Evolutionary conservation across 371 early-diverging fungal species (phyloP).

Genomic region (Lichtheimia ramosa): DNA sequence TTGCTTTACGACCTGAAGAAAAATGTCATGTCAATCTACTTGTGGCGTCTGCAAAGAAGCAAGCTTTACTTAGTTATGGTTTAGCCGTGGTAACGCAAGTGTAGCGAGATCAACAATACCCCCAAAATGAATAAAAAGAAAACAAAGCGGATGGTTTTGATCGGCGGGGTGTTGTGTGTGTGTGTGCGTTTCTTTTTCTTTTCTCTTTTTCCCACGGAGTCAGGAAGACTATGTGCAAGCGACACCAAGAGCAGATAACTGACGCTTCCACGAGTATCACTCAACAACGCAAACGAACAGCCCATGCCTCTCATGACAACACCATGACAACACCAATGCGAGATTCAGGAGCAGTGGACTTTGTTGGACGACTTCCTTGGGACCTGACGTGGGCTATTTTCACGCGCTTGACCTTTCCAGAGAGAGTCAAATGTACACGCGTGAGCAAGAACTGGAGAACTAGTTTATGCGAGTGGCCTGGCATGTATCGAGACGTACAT

Average conservation of each 20-base stretch:
- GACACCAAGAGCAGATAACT: too few relatives aligned
- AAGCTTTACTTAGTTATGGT: conserved; percentile 61
- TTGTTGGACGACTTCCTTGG: neutral
- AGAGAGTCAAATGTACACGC: conserved; percentile 1
- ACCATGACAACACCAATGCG: too few relatives aligned
- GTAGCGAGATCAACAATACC: neutral
- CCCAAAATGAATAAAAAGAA: too few relatives aligned
- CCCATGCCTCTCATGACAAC: too few relatives aligned
- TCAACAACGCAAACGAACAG: too few relatives aligned
- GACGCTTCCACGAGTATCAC: too few relatives aligned
- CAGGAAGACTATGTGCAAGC: too few relatives aligned
- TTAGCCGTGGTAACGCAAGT: conserved; percentile 25
- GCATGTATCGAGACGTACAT: conserved; percentile 6
- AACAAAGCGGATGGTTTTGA: too few relatives aligned
- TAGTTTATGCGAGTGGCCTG: conserved; percentile 1
- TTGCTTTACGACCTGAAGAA: conserved; percentile 64
- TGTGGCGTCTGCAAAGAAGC: conserved; percentile 62
- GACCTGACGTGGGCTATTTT: conserved; percentile 2
- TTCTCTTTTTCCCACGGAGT: too few relatives aligned
- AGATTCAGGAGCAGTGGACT: neutral
- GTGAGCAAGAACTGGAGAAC: conserved; percentile 1
- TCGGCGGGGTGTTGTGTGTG: too few relatives aligned
- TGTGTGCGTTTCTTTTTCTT: too few relatives aligned
- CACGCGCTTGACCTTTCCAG: conserved; percentile 1
- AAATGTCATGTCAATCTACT: conserved; percentile 68